Evolutionary conservation across 257 asterid species (phyloP).

Genomic region (Perilla frutescens): DNA sequence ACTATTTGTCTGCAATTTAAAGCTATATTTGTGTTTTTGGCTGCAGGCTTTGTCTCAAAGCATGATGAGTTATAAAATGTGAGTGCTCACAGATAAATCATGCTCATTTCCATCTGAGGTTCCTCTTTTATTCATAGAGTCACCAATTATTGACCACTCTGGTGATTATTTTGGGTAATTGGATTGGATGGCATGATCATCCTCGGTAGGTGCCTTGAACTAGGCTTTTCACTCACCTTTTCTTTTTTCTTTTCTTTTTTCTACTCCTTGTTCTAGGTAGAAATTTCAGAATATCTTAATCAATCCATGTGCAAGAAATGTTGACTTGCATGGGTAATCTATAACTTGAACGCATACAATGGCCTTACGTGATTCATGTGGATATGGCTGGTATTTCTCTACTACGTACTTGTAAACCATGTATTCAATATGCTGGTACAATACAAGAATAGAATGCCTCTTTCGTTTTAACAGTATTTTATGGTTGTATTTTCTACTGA

Average conservation of each 20-base stretch:
- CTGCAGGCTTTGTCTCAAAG: slow-evolving; percentile 51
- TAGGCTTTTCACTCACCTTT: background rate
- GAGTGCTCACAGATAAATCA: slow-evolving; percentile 16
- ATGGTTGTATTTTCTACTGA: background rate
- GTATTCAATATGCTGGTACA: background rate
- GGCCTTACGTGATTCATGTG: slow-evolving; percentile 13
- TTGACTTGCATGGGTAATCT: slow-evolving; percentile 21
- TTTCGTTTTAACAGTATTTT: slow-evolving; percentile 2
- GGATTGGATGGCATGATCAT: slow-evolving; percentile 5
- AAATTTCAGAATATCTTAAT: background rate
- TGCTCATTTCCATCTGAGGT: slow-evolving; percentile 8
- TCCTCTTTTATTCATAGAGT: slow-evolving; percentile 10
- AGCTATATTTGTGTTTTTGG: slow-evolving; percentile 29
- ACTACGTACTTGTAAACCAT: background rate
- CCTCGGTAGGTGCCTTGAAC: slow-evolving; percentile 22
- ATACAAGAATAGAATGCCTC: background rate
- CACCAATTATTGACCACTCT: slow-evolving; percentile 14
- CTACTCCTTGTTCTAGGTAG: slow-evolving; percentile 19
- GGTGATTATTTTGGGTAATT: slow-evolving; percentile 18
- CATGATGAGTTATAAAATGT: slow-evolving; percentile 69
- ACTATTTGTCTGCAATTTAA: slow-evolving; percentile 4
- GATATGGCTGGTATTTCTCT: slow-evolving; percentile 2
- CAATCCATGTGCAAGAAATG: slow-evolving; percentile 22
- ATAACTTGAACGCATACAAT: slow-evolving; percentile 17
- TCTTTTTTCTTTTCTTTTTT: slow-evolving; percentile 22